Conservation (phyloP, 305 asterid genomes). For the Fraxinus xanthoxyloides region DNA sequence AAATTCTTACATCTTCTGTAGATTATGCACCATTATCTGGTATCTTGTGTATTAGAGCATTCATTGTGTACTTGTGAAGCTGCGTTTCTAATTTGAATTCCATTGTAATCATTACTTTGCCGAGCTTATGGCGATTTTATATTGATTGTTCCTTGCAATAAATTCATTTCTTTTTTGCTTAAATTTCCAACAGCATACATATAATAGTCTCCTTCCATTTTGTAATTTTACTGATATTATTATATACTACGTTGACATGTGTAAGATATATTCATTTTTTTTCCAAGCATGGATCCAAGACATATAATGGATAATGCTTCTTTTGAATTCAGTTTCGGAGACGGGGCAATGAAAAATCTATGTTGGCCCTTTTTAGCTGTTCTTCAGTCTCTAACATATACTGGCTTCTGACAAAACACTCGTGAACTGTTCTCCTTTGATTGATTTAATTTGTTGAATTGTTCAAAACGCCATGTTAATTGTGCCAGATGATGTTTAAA, state of each 20-base stretch:
- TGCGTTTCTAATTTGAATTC: neutral
- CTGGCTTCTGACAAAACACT: conserved; percentile 12
- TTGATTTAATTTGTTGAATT: neutral
- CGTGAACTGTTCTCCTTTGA: conserved; percentile 9
- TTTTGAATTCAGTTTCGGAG: neutral
- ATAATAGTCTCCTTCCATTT: neutral
- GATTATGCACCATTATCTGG: neutral
- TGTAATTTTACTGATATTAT: neutral
- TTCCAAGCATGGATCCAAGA: neutral
- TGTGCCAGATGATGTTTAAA: conserved; percentile 1
- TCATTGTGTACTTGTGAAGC: neutral
- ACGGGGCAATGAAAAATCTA: neutral
- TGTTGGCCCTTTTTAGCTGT: neutral
- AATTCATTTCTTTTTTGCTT: neutral
- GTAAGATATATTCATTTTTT: neutral
- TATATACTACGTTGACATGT: neutral
- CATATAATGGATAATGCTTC: neutral
- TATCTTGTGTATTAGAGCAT: neutral
- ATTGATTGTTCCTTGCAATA: neutral
- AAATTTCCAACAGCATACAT: neutral
- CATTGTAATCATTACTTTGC: neutral
- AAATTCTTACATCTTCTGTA: neutral
- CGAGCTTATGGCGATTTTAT: neutral
- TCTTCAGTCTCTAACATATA: neutral
- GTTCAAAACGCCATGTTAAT: neutral